Percentiles rank a stretch among this genome's conserved stretches.
Conservation (phyloP, 305 asterid genomes). For the Salvia sclarea region DNA sequence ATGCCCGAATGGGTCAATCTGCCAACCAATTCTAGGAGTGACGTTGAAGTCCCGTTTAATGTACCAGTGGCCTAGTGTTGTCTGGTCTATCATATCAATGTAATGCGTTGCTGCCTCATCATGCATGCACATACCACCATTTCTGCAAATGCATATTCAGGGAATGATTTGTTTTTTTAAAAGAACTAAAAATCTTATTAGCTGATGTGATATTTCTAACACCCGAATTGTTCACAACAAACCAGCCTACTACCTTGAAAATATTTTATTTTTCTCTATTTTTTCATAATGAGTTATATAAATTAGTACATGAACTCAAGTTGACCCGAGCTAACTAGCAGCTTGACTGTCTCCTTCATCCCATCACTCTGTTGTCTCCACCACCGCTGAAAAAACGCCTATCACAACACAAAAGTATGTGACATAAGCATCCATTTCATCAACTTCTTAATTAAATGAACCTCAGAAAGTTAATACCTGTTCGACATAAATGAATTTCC, state of each 20-base stretch:
- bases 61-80: constrained; percentile 83
- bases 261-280: no score
- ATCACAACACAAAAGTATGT: constrained; percentile 20
- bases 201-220: constrained; percentile 5
- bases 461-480: constrained; percentile 62
- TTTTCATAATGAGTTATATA: not conserved
- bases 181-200: no score
- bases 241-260: not conserved
- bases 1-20: constrained; percentile 99
- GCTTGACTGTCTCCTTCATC: constrained; percentile 56
- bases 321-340: constrained; percentile 78
- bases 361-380: constrained; percentile 81
- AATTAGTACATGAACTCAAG: constrained; percentile 95
- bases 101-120: constrained; percentile 97
- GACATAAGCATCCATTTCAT: constrained; percentile 15
- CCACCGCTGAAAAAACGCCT: constrained; percentile 99
- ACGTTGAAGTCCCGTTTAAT: constrained; percentile 77
- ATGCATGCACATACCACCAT: constrained; percentile 99
- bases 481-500: constrained; percentile 85
- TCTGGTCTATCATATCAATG: constrained; percentile 98
- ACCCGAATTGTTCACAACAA: not conserved
- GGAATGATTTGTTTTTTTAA: no score
- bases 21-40: constrained; percentile 98
- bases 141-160: no score
- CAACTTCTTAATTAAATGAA: constrained; percentile 13